Evolutionary conservation across 2,329 filamentous ascomycete genomes (phyloP), one percentile per base, ranked within the genome.

Genomic region (Pseudocercospora fuligena): DNA sequence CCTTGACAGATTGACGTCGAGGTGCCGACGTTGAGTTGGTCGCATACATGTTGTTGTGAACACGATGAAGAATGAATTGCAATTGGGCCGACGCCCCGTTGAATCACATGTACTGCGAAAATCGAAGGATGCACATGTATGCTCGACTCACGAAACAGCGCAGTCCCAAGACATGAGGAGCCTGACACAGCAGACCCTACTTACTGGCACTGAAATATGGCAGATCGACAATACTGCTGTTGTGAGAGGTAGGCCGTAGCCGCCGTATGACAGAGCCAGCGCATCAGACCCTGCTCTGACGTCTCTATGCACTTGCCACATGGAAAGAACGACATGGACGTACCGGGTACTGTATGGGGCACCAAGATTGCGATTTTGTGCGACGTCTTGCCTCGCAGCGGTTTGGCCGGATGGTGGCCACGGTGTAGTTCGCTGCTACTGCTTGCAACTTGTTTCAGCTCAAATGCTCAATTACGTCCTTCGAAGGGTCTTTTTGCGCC

Each of bases 251-350:
- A 43, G 56, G 56, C 33, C 12, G 31, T 59, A 59, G 53, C 31
- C 31, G 56, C 56, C 14, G 16, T 59, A 40, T 16, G 19, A 43
- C 56, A 23, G 56, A 29, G 49, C 49, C 21, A 25, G 25, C 19
- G 25, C 56, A 46, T 59, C n/a, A 40, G 56, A 59, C 56, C 56
- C 56, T 59, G 56, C 31, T 43, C 46, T 54, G 49, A 54, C 49
- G 21, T 29, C 49, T 49, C 46, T 25, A 54, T 57, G 54, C 54
- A 40, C 27, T 36, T 36, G 54, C 54, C 54, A 57, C 54, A 57
- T 57, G 54, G 54, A 29, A 33, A 6, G 54, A 57, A 33, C 29
- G 53, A 31, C 53, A 19, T 33, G 51, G 51, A 7, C 51, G 11
- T 29, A 31, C 51, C 51, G 51, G 51, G 51, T 56, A 12, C 25